Evolutionary conservation across 306 rosid genomes (phyloP).

Genomic region (Dalbergia cochinchinensis): DNA sequence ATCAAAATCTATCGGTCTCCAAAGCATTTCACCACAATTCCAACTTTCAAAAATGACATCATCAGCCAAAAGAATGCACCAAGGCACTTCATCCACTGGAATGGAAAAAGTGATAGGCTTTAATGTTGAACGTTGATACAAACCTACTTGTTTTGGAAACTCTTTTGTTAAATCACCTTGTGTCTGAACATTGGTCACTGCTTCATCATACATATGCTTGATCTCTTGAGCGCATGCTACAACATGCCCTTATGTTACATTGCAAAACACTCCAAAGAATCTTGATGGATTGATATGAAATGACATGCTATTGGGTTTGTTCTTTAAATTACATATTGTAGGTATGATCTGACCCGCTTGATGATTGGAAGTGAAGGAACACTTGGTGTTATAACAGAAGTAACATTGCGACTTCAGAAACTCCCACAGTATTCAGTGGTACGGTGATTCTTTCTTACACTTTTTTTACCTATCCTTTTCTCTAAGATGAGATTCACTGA

Average conservation of each 20-base stretch:
- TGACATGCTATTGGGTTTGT: not conserved
- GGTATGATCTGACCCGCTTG: slow-evolving; percentile 95
- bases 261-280: slow-evolving; percentile 27
- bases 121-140: not conserved
- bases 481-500: slow-evolving; percentile 34
- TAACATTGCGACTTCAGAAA: slow-evolving; percentile 88
- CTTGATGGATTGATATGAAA: no score
- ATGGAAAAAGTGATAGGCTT: slow-evolving; percentile 1
- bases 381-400: slow-evolving; percentile 91
- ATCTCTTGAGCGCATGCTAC: not conserved
- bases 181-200: slow-evolving; percentile 12
- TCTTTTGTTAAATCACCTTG: not conserved
- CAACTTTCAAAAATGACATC: slow-evolving; percentile 17
- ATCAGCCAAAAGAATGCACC: not conserved
- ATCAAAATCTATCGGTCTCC: not conserved
- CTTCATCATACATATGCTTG: slow-evolving; percentile 4
- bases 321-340: slow-evolving; percentile 43
- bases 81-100: slow-evolving; percentile 1
- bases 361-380: slow-evolving; percentile 99
- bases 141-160: slow-evolving; percentile 2
- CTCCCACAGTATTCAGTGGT: slow-evolving; percentile 92
- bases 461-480: slow-evolving; percentile 27
- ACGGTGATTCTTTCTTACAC: slow-evolving; percentile 35
- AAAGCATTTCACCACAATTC: not conserved
- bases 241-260: not conserved